Percentiles rank a stretch among this genome's conserved stretches.
These are phyloP conservation scores for Dryas alaskensis DNA, from an alignment of 306 rosid species.

Conservation along the genomic window DNA sequence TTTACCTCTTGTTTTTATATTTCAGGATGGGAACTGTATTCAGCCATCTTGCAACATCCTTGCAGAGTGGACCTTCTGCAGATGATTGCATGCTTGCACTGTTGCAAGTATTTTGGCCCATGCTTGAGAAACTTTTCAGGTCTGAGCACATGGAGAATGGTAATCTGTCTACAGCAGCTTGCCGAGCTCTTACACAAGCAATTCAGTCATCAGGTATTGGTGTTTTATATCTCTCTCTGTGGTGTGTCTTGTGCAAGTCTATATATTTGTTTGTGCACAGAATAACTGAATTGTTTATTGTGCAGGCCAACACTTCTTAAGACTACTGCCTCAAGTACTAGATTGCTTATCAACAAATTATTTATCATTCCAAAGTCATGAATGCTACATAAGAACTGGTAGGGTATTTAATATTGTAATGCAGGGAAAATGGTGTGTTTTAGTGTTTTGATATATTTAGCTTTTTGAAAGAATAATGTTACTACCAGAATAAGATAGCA, in stretches of 20 bases:
- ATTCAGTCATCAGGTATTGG: slow-evolving; percentile 83
- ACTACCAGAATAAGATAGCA: neutral
- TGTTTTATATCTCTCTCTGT: neutral
- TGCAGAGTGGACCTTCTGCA: slow-evolving; percentile 48
- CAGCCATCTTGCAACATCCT: slow-evolving; percentile 63
- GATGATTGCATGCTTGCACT: slow-evolving; percentile 77
- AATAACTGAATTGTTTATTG: slow-evolving; percentile 21
- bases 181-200: slow-evolving; percentile 89
- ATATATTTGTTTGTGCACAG: neutral
- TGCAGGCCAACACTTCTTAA: slow-evolving; percentile 80
- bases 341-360: slow-evolving; percentile 85
- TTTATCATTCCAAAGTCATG: slow-evolving; percentile 78
- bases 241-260: neutral
- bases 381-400: slow-evolving; percentile 94
- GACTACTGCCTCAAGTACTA: slow-evolving; percentile 71
- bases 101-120: slow-evolving; percentile 83
- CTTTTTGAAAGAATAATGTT: neutral
- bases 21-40: slow-evolving; percentile 93
- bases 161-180: slow-evolving; percentile 78
- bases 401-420: slow-evolving; percentile 20
- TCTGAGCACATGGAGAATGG: slow-evolving; percentile 92
- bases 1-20: slow-evolving; percentile 21
- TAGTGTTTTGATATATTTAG: neutral
- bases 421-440: neutral
- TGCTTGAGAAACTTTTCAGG: slow-evolving; percentile 73